phyloP scores from a whole-genome alignment of 169 alveolate genomes.

The Eimeria zaria region DNA sequence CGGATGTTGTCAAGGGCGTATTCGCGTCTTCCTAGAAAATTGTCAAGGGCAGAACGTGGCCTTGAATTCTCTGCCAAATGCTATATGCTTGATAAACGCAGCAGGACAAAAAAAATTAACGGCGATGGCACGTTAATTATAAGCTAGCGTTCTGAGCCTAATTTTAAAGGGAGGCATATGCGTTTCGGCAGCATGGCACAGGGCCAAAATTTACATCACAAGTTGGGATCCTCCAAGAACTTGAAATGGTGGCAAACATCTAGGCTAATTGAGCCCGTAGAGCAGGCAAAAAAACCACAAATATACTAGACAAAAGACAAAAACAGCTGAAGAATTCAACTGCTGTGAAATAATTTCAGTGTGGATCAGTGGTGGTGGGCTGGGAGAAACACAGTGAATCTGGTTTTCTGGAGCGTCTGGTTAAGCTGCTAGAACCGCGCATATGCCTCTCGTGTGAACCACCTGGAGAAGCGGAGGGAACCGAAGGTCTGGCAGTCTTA shows the following conservation, averaged over 20 bases:
- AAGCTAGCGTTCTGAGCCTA: background rate
- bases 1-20: background rate
- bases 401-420: conserved; percentile 54
- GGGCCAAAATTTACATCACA: background rate
- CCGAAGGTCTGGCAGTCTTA: conserved; percentile 19
- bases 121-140: background rate
- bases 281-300: background rate
- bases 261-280: background rate
- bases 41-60: background rate
- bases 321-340: background rate
- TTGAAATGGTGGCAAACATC: background rate
- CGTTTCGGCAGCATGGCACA: background rate
- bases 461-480: conserved; percentile 15
- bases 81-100: background rate
- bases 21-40: background rate
- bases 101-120: background rate
- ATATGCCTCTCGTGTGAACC: conserved; percentile 56
- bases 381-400: conserved; percentile 6
- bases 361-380: conserved; percentile 42
- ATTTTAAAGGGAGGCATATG: background rate
- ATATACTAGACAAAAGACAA: background rate
- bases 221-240: background rate
- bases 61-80: background rate
- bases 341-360: conserved; percentile 1
- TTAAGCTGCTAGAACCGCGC: conserved; percentile 31